Base-by-base conservation (phyloP, 2,329 filamentous ascomycete genomes). In the Xylaria hypoxylon region DNA sequence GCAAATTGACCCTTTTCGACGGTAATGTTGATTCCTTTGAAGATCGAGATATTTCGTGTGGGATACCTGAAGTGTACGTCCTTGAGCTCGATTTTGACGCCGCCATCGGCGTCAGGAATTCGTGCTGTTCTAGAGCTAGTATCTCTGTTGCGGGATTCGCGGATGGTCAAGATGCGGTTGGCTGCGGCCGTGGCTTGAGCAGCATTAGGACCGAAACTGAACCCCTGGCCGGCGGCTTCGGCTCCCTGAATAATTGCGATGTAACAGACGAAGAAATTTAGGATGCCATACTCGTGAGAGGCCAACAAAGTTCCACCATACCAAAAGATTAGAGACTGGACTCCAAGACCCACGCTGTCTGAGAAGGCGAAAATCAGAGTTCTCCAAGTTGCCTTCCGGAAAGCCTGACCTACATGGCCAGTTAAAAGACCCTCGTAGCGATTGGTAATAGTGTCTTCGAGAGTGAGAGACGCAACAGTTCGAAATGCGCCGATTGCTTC, bases 401-500 rank as follows among this genome's bases (percentile, higher is more conserved):
- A 89, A 0, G 91, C 90, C 2, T 80, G 76, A 1, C 73, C 77
- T 15, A 91, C 86, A 72, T 93, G 91, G 1, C 81, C 76, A 3
- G 79, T 77, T 8, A 93, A 83, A 2, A 93, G 81, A 0, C 68
- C 75, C 19, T 86, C 79, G 72, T 93, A 94, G 38, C 89, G 85
- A 2, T 82, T 74, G 47, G 85, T 82, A 65, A 93, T 92, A 15
- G 83, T 81, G 64, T 89, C 83, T 74, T 94, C 91, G 73, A 94
- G 86, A 0, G 89, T 91, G 19, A 94, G 81, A 0, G 90, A 85
- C 0, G 89, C 81, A 5, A 94, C 91, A 0, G 92, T 94, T 10
- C 91, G 85, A 76, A 92, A 92, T 0, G 91, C 91, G 1, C 88
- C 85, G 45, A 94, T 91, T 3, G 90, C 87, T 76, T 94, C 92